These are phyloP conservation scores for Phoma sp. DNA, from an alignment of 2,329 filamentous ascomycete genomes.

Conservation along the genomic window DNA sequence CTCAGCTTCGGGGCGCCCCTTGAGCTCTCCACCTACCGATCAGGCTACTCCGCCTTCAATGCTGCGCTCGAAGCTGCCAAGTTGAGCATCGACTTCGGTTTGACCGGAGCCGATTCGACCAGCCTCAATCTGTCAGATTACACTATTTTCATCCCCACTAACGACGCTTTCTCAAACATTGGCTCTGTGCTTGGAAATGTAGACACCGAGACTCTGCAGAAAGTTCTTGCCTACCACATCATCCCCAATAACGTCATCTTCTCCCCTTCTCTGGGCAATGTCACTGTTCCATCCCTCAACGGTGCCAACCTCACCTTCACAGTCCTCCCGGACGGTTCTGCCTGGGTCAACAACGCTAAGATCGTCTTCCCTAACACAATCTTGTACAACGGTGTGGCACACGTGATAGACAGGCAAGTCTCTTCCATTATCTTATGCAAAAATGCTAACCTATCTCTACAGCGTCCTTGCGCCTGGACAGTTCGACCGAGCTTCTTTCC, in stretches of 20 bases:
- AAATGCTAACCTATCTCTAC: not conserved
- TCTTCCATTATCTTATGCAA: too few relatives aligned
- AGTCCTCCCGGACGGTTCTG: conserved; percentile 31
- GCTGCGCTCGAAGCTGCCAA: conserved; percentile 27
- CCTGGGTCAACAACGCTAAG: conserved; percentile 33
- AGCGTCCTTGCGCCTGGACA: conserved; percentile 25
- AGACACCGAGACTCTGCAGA: conserved; percentile 26
- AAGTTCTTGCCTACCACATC: conserved; percentile 35
- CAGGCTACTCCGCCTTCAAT: conserved; percentile 35
- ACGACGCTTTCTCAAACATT: conserved; percentile 73
- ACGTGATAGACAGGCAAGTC: conserved; percentile 33
- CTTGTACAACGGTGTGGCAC: conserved; percentile 34
- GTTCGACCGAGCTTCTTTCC: conserved; percentile 28
- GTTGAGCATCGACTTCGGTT: conserved; percentile 30
- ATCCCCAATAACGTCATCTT: conserved; percentile 37
- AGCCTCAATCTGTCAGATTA: conserved; percentile 60
- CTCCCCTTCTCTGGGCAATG: conserved; percentile 32
- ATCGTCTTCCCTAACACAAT: conserved; percentile 34
- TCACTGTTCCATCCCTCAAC: conserved; percentile 30
- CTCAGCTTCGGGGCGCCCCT: conserved; percentile 34
- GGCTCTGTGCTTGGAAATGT: conserved; percentile 30
- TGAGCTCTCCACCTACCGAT: conserved; percentile 35
- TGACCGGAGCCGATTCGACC: conserved; percentile 16
- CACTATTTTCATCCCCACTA: conserved; percentile 79
- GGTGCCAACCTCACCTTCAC: conserved; percentile 32